Base-by-base conservation (phyloP, 78 protist genomes). In the Dictyostelium capitatum region DNA sequence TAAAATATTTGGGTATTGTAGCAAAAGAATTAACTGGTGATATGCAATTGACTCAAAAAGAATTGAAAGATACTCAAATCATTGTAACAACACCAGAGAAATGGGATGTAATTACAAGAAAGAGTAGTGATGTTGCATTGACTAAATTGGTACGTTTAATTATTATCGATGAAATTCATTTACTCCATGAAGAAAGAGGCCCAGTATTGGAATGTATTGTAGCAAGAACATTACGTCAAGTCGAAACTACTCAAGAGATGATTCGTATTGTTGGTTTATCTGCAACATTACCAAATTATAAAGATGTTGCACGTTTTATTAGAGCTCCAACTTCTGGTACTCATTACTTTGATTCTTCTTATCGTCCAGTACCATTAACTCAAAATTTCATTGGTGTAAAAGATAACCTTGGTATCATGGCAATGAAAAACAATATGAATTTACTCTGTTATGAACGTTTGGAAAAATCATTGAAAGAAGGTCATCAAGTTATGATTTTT, bases 11-110 rank as follows among this genome's bases (percentile, higher is more conserved):
- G 41, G 98, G 97, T 19, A n/a, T 98, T 19, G 81, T 91, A 14
- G 98, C 97, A 46, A 64, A 82, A 53, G 99, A 99, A 91, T 67
- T 98, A 48, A 99, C 99, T 20, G 99, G 99, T 11, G 99, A 99
- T 89, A 99, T 98, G 98, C 98, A 98, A 70, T 92, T 99, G 43
- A 96, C 99, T 41, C 95, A 96, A 81, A 78, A 96, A 79, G 99
- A 99, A 89, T 62, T 99, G 28, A 53, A 32, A 23, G 97, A 87
- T 50, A 96, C 98, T 57, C 98, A 98, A 15, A 79, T 99, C 96
- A 93, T 99, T 11, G 99, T 99, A 2, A 97, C 98, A 1, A 99
- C 99, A 30, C 99, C 99, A 12, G 99, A 99, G 96, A 99, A 99
- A 43, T 99, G 99, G 99, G 99, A 99, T 78, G 99, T 99, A 17